Evolutionary conservation across 2,329 filamentous ascomycete species (phyloP).

Genomic region (Harringtonia lauricola): DNA sequence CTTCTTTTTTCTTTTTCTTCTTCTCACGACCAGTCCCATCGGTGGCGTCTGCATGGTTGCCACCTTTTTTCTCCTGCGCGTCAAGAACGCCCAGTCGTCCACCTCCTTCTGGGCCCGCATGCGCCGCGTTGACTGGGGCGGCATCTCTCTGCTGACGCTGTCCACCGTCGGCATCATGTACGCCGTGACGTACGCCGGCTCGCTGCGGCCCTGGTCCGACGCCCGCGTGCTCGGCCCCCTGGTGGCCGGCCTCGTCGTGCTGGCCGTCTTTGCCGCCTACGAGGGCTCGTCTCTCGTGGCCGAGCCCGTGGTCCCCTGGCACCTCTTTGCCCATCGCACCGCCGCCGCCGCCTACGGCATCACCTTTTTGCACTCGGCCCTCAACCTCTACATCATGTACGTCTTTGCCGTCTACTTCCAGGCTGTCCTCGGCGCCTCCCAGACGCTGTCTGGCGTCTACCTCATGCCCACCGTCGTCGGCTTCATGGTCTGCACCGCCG

Average conservation of each 20-base stretch:
- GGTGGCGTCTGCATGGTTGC: slow-evolving; percentile 36
- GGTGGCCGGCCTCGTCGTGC: slow-evolving; percentile 24
- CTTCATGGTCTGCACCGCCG: slow-evolving; percentile 8
- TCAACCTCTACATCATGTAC: slow-evolving; percentile 22
- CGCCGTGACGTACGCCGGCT: slow-evolving; percentile 29
- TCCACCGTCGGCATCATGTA: slow-evolving; percentile 26
- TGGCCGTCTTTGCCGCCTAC: slow-evolving; percentile 21
- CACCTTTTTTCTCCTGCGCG: slow-evolving; percentile 17
- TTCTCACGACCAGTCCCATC: slow-evolving; percentile 32
- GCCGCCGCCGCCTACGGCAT: slow-evolving; percentile 1
- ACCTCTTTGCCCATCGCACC: slow-evolving; percentile 31
- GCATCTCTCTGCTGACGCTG: slow-evolving; percentile 27
- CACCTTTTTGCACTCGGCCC: slow-evolving; percentile 15
- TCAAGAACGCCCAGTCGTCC: slow-evolving; percentile 8
- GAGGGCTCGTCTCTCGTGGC: slow-evolving; percentile 12
- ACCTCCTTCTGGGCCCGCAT: slow-evolving; percentile 15
- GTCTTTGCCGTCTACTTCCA: slow-evolving; percentile 34
- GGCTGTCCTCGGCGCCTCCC: slow-evolving; percentile 18
- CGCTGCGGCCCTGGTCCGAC: slow-evolving; percentile 26
- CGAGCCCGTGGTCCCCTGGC: slow-evolving; percentile 25
- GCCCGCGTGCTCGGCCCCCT: slow-evolving; percentile 26
- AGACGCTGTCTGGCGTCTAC: slow-evolving; percentile 15
- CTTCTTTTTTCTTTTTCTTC: slow-evolving; percentile 15
- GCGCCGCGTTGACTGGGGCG: slow-evolving; percentile 27
- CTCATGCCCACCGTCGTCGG: slow-evolving; percentile 13